Base-by-base conservation (phyloP, 148 eudicot species). In the Amaranthus hypochondriacus region DNA sequence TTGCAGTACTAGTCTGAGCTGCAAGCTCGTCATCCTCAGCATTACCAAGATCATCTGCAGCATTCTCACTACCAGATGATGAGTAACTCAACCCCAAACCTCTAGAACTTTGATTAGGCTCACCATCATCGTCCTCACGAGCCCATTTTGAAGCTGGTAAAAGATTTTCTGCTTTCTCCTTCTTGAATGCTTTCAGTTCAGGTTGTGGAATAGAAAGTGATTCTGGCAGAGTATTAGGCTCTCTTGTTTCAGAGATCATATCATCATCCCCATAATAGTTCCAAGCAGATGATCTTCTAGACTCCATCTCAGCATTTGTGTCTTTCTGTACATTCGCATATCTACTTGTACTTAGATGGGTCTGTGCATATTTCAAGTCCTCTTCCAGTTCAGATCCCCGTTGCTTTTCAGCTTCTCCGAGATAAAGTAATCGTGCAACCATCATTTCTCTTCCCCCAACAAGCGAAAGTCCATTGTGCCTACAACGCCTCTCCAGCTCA, bases 61-160 rank as follows among this genome's bases (percentile, higher is more conserved):
- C 83, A 83, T 84, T 86, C 74, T 95, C 98, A 82, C 97, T 95
- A 13, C 91, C 98, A 47, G 97, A 93, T 79, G 98, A 95, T 1
- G 98, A 94, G 81, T 95, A 95, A 64, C 88, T 82, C 74, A 95
- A 81, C 73, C 89, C 98, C 67, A 95, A 81, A 48, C 92, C 88
- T 79, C 78, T 85, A 61, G 87, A 75, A 71, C 89, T 87, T 81
- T 83, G 81, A 76, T 85, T 89, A 58, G 82, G 82, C 91, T 78
- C 91, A 82, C 80, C 97, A 80, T 94, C 90, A 82, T 94, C 90
- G 28, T 92, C 98, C 76, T 92, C 97, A 70, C 97, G 80, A 68
- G 98, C 97, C 98, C 98, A 95, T 83, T 95, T 95, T 52, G 98
- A 95, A 60, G 90, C 84, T 9, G 98, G 93, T 83, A 95, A 79